These are phyloP conservation scores for Neofusicoccum cordaticola DNA, from an alignment of 2,329 filamentous ascomycete species.

Conservation along the genomic window DNA sequence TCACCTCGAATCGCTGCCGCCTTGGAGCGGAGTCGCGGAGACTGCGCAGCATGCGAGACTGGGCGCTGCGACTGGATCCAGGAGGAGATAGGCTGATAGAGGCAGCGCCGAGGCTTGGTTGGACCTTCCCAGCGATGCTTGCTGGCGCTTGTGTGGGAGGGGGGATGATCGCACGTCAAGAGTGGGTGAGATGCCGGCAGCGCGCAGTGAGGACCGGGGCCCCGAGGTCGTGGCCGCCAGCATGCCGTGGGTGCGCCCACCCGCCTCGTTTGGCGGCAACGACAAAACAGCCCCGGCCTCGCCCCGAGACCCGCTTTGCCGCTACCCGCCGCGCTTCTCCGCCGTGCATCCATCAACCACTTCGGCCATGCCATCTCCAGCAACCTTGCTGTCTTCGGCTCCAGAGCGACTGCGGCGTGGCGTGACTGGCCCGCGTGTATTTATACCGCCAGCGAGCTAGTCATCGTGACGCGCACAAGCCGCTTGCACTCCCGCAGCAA, in stretches of 20 bases:
- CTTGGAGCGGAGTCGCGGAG: too few species aligned
- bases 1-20: too few species aligned
- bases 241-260: too few species aligned
- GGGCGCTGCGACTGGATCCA: too few species aligned
- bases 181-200: neutral
- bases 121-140: neutral
- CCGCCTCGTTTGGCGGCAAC: too few species aligned
- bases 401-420: neutral
- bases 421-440: neutral
- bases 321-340: neutral
- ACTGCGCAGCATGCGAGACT: too few species aligned
- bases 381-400: neutral
- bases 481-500: neutral
- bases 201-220: neutral
- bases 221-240: neutral
- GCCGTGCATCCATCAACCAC: neutral
- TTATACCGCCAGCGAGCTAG: neutral
- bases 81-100: neutral
- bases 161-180: slow-evolving; percentile 8
- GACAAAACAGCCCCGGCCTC: neutral
- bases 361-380: neutral
- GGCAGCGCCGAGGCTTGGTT: slow-evolving; percentile 1
- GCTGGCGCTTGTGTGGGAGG: neutral
- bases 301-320: neutral
- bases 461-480: neutral